Conservation (phyloP, 768 basidiomycete genomes). For the Leccinum ochraceum region DNA sequence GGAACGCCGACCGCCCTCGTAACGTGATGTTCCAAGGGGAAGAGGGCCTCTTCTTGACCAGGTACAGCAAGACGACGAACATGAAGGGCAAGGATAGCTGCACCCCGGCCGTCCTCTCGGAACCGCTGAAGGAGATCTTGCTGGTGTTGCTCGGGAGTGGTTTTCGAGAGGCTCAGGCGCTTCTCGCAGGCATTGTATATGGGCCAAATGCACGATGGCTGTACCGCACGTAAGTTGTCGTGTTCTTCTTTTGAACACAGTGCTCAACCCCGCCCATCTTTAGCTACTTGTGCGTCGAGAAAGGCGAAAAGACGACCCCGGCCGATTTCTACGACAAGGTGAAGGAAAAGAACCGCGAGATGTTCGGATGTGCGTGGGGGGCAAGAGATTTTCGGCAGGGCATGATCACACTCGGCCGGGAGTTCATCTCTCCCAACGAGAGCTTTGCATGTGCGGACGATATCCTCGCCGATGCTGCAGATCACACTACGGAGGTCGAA, state of each 20-base stretch:
- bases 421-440: conserved; percentile 5
- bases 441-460: conserved; percentile 1
- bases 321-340: background rate
- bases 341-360: background rate
- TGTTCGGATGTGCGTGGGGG: conserved; percentile 1
- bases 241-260: background rate
- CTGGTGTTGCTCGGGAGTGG: background rate
- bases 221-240: background rate
- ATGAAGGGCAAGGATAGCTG: background rate
- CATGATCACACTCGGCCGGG: conserved; percentile 2
- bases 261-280: too few relatives aligned
- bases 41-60: background rate
- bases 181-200: background rate
- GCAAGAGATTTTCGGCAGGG: conserved; percentile 8
- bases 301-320: background rate
- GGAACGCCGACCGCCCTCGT: background rate
- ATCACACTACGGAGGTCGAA: conserved; percentile 4
- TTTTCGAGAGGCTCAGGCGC: background rate
- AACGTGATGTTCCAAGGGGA: background rate
- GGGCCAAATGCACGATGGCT: background rate
- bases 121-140: background rate
- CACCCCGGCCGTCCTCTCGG: background rate
- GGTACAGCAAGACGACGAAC: background rate
- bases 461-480: background rate
- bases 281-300: conserved; percentile 9